A percentile compares a stretch with the other conserved stretches of the same genome.
Evolutionary conservation across 2,329 filamentous ascomycete species (phyloP).

Genomic region (Podosphaera xanthii): DNA sequence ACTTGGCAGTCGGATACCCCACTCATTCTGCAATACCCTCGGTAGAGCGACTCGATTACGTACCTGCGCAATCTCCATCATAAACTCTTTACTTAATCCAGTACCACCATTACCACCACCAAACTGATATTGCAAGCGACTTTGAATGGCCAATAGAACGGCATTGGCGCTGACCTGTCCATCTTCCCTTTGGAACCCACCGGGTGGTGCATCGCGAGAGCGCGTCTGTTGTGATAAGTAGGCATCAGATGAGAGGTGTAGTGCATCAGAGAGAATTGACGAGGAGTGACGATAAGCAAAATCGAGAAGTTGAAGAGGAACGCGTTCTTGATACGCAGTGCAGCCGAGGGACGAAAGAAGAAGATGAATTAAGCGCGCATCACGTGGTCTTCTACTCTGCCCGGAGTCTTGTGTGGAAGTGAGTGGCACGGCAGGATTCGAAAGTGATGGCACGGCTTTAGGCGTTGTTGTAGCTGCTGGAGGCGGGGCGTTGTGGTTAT

Average conservation of each 20-base stretch:
- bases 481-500: conserved; percentile 11
- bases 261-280: conserved; percentile 44
- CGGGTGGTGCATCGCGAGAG: conserved; percentile 15
- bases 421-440: conserved; percentile 13
- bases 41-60: conserved; percentile 45
- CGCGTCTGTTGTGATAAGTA: conserved; percentile 25
- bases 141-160: conserved; percentile 49
- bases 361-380: conserved; percentile 58
- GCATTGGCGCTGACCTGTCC: conserved; percentile 36
- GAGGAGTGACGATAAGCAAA: conserved; percentile 69
- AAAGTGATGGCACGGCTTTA: conserved; percentile 5
- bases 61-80: conserved; percentile 50
- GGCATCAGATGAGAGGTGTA: conserved; percentile 46
- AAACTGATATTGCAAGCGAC: conserved; percentile 47
- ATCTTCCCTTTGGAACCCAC: conserved; percentile 14
- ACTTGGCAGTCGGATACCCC: conserved; percentile 41
- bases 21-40: conserved; percentile 38
- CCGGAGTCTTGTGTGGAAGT: conserved; percentile 14
- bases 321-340: conserved; percentile 57
- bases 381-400: conserved; percentile 38
- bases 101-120: conserved; percentile 26
- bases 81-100: conserved; percentile 48
- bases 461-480: conserved; percentile 3
- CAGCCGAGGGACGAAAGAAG: conserved; percentile 61
- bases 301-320: conserved; percentile 63